Evolutionary conservation across 495 filamentous ascomycete genomes (phyloP), one percentile per base, ranked within the genome.

Genomic region (Penicillium lividum): DNA sequence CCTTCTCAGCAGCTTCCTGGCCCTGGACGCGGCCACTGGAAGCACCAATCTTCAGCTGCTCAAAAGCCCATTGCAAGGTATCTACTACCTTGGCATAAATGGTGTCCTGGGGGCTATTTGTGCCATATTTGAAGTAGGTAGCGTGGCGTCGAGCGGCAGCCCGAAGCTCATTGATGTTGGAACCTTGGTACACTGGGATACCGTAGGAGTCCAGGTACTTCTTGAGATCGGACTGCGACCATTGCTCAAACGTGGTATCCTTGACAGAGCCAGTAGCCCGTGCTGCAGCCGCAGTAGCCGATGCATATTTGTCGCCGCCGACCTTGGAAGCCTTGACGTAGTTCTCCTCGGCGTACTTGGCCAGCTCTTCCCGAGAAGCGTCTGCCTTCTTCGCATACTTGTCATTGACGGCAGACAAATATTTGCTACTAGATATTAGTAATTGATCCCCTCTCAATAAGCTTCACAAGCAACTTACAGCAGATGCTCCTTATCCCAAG

Each of bases 161-260:
- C 40, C 78, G 80, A 47, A 90, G 76, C 61, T 89, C 78, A 59
- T 89, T 87, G 53, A 82, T 69, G 50, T 72, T 86, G 34, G 84
- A 85, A 30, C 88, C 89, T 72, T 91, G 89, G 45, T 88, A 89
- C 44, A 81, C 83, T 10, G 85, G 82, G 58, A 93, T 79, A 40
- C 90, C 90, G 64, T 92, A 93, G 50, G 85, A 88, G 69, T 93
- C 90, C 11, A 93, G 80, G 60, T 92, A 93, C 13, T 82, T 75
- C 77, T 93, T 93, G 53, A 96, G 77, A 18, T 96, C 91, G 15
- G 83, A 86, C 30, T 86, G 85, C 52, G 89, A 89, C 91, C 91
- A 96, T 3, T 84, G 86, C 48, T 94, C 86, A 61, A 94, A 94
- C 4, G 84, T 81, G 16, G 70, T 72, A 16, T 87, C 83, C 77